phyloP scores from a whole-genome alignment of 2,329 filamentous ascomycete genomes.

The Hyphodiscus sp. region DNA sequence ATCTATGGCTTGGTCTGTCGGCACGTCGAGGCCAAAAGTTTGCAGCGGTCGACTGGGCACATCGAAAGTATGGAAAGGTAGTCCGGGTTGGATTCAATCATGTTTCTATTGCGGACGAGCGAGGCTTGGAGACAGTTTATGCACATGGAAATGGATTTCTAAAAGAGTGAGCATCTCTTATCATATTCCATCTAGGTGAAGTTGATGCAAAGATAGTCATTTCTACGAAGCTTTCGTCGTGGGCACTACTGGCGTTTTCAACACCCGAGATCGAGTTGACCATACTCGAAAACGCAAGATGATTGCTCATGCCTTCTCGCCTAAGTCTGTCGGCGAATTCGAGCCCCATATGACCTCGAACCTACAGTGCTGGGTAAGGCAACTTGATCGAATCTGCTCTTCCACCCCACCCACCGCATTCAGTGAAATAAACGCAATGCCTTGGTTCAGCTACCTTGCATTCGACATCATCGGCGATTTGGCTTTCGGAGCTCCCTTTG shows the following conservation, averaged over 20 bases:
- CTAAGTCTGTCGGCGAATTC: conserved; percentile 75
- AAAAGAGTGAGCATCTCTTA: conserved; percentile 46
- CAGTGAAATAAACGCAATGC: conserved; percentile 50
- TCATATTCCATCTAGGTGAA: not conserved
- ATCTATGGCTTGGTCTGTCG: conserved; percentile 67
- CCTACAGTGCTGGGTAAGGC: conserved; percentile 63
- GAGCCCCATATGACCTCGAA: conserved; percentile 85
- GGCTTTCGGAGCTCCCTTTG: conserved; percentile 72
- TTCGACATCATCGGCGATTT: conserved; percentile 49
- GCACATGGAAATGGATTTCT: conserved; percentile 72
- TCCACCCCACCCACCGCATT: conserved; percentile 42
- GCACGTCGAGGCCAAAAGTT: conserved; percentile 58
- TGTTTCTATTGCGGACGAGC: conserved; percentile 70
- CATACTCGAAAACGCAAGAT: conserved; percentile 88
- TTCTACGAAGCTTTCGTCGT: conserved; percentile 92
- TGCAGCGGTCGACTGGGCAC: conserved; percentile 56
- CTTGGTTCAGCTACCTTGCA: conserved; percentile 70
- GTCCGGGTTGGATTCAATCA: conserved; percentile 80
- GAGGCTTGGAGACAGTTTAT: conserved; percentile 69
- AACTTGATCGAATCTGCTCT: conserved; percentile 51
- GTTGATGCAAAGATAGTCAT: conserved; percentile 44
- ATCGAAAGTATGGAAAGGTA: conserved; percentile 65
- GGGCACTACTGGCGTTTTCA: conserved; percentile 79
- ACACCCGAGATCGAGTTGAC: conserved; percentile 73
- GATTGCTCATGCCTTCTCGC: conserved; percentile 78